Evolutionary conservation across 2,329 filamentous ascomycete genomes (phyloP), one percentile per base, ranked within the genome.

Genomic region (Fusarium sp.): DNA sequence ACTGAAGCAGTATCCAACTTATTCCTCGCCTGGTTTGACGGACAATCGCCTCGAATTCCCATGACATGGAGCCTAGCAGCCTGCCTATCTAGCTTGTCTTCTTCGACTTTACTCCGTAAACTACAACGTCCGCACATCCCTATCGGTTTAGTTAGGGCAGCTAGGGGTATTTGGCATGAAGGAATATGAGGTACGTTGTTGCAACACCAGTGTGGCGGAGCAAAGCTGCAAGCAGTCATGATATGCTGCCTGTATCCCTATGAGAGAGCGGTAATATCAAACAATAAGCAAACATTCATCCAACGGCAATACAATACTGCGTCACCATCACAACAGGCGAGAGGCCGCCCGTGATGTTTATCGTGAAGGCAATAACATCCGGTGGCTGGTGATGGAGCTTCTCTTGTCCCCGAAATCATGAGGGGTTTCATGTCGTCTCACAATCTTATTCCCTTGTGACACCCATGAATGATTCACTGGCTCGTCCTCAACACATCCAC

Each of bases 381-480:
- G 38, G 70, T 73, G 70, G 61, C 40, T 35, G 60, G 50, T 33
- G 40, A 60, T 60, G 57, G 52, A 50, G 33, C 50, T 25, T 25
- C 25, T 33, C 33, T 35, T 5, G 32, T 46, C 60, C 37, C 40
- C 44, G 44, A 23, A 23, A 67, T 60, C 67, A 60, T 44, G 57
- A 60, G 43, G 49, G 57, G 58, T 73, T 59, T 71, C 71, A 68
- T 60, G 33, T 64, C 62, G 67, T 71, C 58, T 73, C 71, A 64
- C 49, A 58, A 49, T 59, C 42, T 50, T 56, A 38, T 46, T 67
- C 33, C 35, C 61, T 71, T 67, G 57, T 72, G 69, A 66, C 57
- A 67, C 60, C 38, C 25, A 60, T 30, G 63, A 60, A 54, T 70
- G 69, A 67, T 61, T 67, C 46, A 66, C 60, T 73, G 59, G 57